Percentiles rank a stretch among this genome's conserved stretches.
These are phyloP conservation scores for Withania somnifera DNA, from an alignment of 305 asterid genomes.

Conservation along the genomic window DNA sequence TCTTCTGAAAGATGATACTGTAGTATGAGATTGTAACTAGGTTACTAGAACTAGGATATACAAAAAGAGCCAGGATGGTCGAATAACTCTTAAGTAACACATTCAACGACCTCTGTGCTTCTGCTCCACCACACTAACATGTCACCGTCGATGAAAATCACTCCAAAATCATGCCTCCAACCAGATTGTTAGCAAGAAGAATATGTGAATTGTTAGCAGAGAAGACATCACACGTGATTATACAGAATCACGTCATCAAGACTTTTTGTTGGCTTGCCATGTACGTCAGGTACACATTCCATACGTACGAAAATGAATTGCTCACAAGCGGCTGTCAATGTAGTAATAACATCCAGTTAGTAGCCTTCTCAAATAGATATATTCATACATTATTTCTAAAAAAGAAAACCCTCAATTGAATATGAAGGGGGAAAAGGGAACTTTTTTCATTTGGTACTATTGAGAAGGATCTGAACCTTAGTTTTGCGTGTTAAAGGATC, in stretches of 20 bases:
- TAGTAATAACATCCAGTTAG: neutral
- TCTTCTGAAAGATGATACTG: neutral
- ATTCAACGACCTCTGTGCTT: neutral
- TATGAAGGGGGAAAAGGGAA: neutral
- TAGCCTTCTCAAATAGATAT: neutral
- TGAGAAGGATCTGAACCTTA: neutral
- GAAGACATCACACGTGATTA: neutral
- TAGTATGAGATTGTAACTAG: neutral
- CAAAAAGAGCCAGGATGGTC: neutral
- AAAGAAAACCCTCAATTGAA: neutral
- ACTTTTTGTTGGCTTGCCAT: conserved; percentile 66
- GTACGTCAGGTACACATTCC: conserved; percentile 81
- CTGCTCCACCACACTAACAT: neutral
- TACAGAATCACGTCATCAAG: conserved; percentile 2
- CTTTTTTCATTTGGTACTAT: neutral
- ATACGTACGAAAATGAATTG: conserved; percentile 65
- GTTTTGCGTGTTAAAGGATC: neutral
- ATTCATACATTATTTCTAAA: neutral
- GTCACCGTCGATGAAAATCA: neutral
- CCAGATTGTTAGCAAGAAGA: conserved; percentile 1
- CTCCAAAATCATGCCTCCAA: neutral
- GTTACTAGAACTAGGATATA: neutral
- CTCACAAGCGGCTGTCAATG: conserved; percentile 66
- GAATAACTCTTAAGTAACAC: neutral
- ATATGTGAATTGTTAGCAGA: neutral